Evolutionary conservation across 306 rosid species (phyloP).

Genomic region (Malus domestica): DNA sequence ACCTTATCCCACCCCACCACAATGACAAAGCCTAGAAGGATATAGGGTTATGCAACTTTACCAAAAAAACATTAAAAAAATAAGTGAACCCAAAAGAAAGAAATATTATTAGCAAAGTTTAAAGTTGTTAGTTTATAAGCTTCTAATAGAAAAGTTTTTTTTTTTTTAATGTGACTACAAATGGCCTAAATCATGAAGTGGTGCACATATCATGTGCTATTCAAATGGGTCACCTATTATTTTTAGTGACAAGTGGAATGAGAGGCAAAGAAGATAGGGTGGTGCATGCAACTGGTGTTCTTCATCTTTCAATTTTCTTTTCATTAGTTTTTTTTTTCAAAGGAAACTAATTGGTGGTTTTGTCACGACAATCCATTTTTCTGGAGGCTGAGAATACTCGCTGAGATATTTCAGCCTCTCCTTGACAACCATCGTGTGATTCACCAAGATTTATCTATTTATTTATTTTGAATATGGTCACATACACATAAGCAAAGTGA

Average conservation of each 20-base stretch:
- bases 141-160: background rate
- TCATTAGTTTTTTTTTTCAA: background rate
- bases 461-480: constrained; percentile 3
- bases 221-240: constrained; percentile 19
- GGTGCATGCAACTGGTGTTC: constrained; percentile 2
- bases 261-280: constrained; percentile 13
- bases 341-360: accelerated
- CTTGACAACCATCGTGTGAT: no score
- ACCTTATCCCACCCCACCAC: constrained; percentile 5
- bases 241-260: constrained; percentile 10
- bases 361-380: no score
- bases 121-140: background rate
- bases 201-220: constrained; percentile 30
- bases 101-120: background rate
- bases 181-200: constrained; percentile 36
- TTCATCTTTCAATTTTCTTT: constrained; percentile 7
- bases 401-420: no score
- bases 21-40: constrained; percentile 3
- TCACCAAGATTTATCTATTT: background rate
- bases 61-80: background rate
- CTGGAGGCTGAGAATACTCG: no score
- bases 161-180: background rate
- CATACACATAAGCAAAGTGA: constrained; percentile 16
- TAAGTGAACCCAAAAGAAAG: background rate
- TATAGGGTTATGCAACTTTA: background rate